A percentile compares a stretch with the other conserved stretches of the same genome.
Conservation (phyloP, 495 filamentous ascomycete genomes). For the Xanthoparmelia taractica region DNA sequence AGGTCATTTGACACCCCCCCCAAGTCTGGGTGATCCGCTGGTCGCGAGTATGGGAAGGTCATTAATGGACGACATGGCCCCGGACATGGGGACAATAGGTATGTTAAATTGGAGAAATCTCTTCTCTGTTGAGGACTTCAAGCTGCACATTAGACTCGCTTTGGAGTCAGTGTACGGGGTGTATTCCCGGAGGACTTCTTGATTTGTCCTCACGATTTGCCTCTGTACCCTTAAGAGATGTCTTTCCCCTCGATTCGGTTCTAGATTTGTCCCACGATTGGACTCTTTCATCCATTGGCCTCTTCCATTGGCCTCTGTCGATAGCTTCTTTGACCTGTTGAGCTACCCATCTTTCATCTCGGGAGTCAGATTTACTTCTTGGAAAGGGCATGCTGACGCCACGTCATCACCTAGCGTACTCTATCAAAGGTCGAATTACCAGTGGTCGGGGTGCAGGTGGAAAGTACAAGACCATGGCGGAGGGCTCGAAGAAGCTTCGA, state of each 20-base stretch:
- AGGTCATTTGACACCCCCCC: conserved; percentile 72
- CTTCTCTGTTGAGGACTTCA: background rate
- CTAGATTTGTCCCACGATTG: background rate
- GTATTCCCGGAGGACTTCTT: background rate
- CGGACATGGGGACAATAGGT: conserved; percentile 64
- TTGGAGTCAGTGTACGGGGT: background rate
- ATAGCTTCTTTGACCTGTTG: no score
- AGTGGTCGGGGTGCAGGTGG: conserved; percentile 36
- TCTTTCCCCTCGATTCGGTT: background rate
- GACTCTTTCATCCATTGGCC: background rate
- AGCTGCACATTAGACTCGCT: background rate
- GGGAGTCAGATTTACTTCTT: background rate
- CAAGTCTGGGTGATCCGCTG: conserved; percentile 66
- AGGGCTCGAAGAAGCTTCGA: conserved; percentile 55
- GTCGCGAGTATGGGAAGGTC: conserved; percentile 41
- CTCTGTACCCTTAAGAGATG: background rate
- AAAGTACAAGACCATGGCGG: conserved; percentile 42
- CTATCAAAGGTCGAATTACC: conserved; percentile 49
- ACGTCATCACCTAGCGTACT: conserved; percentile 45
- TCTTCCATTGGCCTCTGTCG: background rate
- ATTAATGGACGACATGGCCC: conserved; percentile 70
- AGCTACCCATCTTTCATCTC: background rate
- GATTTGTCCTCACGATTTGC: background rate
- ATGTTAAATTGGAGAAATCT: background rate
- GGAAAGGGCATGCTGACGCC: background rate